Base-by-base conservation (phyloP, 2,329 filamentous ascomycete species). In the Xylaria sp. region DNA sequence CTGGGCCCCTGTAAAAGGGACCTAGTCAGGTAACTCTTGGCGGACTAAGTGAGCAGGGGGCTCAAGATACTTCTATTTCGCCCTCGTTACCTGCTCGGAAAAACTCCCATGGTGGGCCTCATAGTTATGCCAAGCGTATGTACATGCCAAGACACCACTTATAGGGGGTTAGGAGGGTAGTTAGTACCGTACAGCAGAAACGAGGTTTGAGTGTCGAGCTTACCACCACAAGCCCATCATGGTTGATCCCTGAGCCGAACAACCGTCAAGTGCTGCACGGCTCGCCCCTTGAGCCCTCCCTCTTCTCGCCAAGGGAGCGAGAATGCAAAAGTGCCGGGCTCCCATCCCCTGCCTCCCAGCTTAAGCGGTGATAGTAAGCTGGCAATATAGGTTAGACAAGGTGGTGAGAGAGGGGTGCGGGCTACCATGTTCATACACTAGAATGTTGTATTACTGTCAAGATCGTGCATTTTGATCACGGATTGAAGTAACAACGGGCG, bases 241-340 rank as follows among this genome's bases (percentile, higher is more conserved):
- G 49, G 25, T 38, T 51, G 14, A 51, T 38, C 49, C 49, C 33
- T 38, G 49, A 51, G 33, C 33, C 33, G 33, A 40, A 38, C 4
- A 51, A 51, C 49, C 25, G 49, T 51, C 49, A 51, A 51, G 37
- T 11, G 9, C 49, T 51, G 49, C 46, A 51, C 19, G 33, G 19
- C 28, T 51, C 49, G 33, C 49, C 19, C 7, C 37, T 11, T 23
- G 49, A 21, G 31, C 49, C 33, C n/a, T n/a, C n/a, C n/a, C n/a
- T n/a, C n/a, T n/a, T n/a, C n/a, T n/a, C n/a, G n/a, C n/a, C n/a
- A 38, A 33, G 31, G 19, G 37, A 51, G 49, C 23, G 9, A 31
- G 21, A 51, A 51, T 37, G 49, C 49, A 51, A 51, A 51, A 51
- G 49, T 51, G 49, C 49, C 49, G 49, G 49, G 23, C 49, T 51